phyloP scores from a whole-genome alignment of 2,329 filamentous ascomycete species.

The Amesomyces nigricolor region DNA sequence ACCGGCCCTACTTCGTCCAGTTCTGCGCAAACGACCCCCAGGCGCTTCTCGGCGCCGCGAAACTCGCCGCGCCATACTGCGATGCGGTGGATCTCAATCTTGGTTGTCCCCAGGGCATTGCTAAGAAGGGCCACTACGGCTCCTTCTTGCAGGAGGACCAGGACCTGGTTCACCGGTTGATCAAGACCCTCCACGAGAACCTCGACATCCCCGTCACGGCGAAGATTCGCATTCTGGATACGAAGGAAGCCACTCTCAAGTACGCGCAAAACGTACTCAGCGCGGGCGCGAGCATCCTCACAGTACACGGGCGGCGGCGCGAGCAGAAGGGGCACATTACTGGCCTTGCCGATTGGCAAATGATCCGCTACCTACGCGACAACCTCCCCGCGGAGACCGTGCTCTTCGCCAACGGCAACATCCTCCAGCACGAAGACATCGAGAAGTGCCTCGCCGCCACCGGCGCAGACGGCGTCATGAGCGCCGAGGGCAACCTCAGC shows the following conservation, averaged over 20 bases:
- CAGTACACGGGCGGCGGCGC: conserved; percentile 80
- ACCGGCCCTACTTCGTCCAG: conserved; percentile 89
- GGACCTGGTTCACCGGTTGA: conserved; percentile 72
- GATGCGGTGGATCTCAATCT: conserved; percentile 95
- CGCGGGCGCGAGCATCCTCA: conserved; percentile 87
- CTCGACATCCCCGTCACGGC: conserved; percentile 83
- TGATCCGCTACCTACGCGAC: conserved; percentile 75
- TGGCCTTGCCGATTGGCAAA: conserved; percentile 85
- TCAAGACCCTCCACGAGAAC: conserved; percentile 73
- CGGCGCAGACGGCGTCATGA: conserved; percentile 90
- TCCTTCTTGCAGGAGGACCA: conserved; percentile 94
- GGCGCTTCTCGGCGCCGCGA: conserved; percentile 73
- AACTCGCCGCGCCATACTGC: conserved; percentile 75
- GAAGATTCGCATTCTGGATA: conserved; percentile 88
- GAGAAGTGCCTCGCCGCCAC: conserved; percentile 72
- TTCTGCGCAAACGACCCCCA: conserved; percentile 88
- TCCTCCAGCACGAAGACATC: conserved; percentile 74
- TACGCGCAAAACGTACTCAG: conserved; percentile 84
- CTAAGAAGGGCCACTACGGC: conserved; percentile 83
- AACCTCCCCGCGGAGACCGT: conserved; percentile 82
- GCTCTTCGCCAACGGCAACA: conserved; percentile 94
- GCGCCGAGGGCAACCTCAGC: conserved; percentile 88
- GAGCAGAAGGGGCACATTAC: conserved; percentile 97
- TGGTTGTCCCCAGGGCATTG: conserved; percentile 94
- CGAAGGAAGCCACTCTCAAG: conserved; percentile 74